These are phyloP conservation scores for Candida gigantensis DNA, from an alignment of 1,139 yeast species.

Conservation along the genomic window DNA sequence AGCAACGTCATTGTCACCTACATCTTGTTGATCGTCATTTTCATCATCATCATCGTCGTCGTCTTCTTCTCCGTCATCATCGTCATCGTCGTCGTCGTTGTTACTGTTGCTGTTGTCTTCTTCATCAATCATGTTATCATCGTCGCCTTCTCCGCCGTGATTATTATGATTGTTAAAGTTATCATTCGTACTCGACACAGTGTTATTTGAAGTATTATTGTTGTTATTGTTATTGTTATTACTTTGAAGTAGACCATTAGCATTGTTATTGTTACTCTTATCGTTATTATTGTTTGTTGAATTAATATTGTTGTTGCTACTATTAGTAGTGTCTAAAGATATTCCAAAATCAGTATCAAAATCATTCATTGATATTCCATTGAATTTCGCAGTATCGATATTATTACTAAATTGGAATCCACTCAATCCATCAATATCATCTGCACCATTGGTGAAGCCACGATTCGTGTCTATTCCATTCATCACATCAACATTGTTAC, in stretches of 20 bases:
- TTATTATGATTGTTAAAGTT: background rate
- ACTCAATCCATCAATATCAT: conserved; percentile 5
- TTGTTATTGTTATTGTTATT: conserved; percentile 4
- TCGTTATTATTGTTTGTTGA: background rate
- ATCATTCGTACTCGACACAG: no score
- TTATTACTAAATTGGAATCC: conserved; percentile 4
- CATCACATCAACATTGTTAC: conserved; percentile 1
- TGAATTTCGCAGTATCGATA: conserved; percentile 10
- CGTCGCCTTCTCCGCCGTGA: background rate
- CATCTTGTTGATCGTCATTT: conserved; percentile 7
- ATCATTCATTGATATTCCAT: conserved; percentile 17
- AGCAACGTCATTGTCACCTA: conserved; percentile 4
- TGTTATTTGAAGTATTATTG: background rate
- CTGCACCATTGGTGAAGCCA: conserved; percentile 1
- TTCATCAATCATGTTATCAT: background rate
- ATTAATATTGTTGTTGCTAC: background rate
- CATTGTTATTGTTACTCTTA: conserved; percentile 14
- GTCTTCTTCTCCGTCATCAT: no score
- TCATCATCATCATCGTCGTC: conserved; percentile 1
- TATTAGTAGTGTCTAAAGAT: background rate
- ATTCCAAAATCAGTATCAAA: conserved; percentile 11
- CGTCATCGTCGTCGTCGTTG: background rate
- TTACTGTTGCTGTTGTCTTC: conserved; percentile 1
- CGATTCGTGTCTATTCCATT: conserved; percentile 3
- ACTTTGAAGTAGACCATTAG: conserved; percentile 7